Evolutionary conservation across 2,329 filamentous ascomycete genomes (phyloP), one percentile per base, ranked within the genome.

Genomic region (Sclerotinia sclerotiorum): DNA sequence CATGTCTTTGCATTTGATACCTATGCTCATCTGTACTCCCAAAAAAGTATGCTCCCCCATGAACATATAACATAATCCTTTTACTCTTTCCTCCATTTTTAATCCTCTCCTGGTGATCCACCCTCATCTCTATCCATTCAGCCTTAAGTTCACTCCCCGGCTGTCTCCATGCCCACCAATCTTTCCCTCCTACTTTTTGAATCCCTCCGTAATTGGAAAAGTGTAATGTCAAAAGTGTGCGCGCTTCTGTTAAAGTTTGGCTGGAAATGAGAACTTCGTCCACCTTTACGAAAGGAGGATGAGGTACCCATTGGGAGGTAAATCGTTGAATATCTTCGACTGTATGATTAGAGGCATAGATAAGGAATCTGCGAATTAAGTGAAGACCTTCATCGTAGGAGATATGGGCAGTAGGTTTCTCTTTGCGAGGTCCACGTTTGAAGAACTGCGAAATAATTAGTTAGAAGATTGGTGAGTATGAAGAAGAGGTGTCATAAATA

Each of bases 1-100:
- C 95, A 84, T 98, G 94, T 61, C 94, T 86, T 79, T 99, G 95
- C 84, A 99, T 88, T 83, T 98, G 94, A 80, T 98, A 98, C n/a
- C 95, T 89, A 81, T 98, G 95, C 79, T 97, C 94, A 77, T 97
- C 94, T 49, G 97, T 90, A 74, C 93, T 96, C 19, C 95, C 94
- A 78, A 99, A 98, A 80, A 90, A 99, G 80, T 97, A 98, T 27
- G 91, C 94, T 8, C 94, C 94, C 19, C 95, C 95, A 76, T 98
- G 95, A 29, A 98, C 84, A 79, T 98, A 98, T 32, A 99, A 82
- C 87, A 98, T 97, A 69, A 97, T 88, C 65, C 93, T 88, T 73
- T 88, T 88, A 24, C 86, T 85, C 29, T 84, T 83, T 61, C 87
- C 85, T 21, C 81, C 81, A 0, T 81, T 80, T 75, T 85, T 86